Evolutionary conservation across 805 yeast genomes (phyloP).

Genomic region (Ogataea nonfermentans): DNA sequence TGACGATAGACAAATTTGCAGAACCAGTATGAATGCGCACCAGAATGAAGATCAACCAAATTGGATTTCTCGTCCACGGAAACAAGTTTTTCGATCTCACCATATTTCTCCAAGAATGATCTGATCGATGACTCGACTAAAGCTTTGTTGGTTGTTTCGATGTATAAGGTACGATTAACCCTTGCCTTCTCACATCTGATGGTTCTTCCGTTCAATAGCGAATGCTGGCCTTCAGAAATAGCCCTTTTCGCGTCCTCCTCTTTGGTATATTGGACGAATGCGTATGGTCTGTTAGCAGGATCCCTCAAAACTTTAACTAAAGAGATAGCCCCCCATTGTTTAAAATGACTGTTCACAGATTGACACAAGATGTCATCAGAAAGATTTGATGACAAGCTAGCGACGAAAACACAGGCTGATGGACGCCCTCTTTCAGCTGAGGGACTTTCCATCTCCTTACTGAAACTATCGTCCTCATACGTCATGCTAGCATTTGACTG

Average conservation of each 20-base stretch:
- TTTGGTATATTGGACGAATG: slow-evolving; percentile 80
- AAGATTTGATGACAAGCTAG: slow-evolving; percentile 66
- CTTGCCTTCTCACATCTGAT: slow-evolving; percentile 89
- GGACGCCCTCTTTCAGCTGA: slow-evolving; percentile 56
- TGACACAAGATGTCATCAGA: slow-evolving; percentile 70
- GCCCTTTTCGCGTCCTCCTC: slow-evolving; percentile 72
- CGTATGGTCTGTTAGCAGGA: slow-evolving; percentile 81
- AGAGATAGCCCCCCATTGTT: slow-evolving; percentile 66
- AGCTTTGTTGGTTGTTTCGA: slow-evolving; percentile 38
- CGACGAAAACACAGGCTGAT: slow-evolving; percentile 85
- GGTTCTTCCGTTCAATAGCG: slow-evolving; percentile 66
- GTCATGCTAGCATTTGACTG: slow-evolving; percentile 10
- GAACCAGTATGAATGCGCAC: slow-evolving; percentile 51
- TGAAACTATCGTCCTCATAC: slow-evolving; percentile 21
- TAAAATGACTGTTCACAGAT: slow-evolving; percentile 68
- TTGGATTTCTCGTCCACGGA: slow-evolving; percentile 38
- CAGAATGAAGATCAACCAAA: slow-evolving; percentile 18
- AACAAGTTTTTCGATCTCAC: slow-evolving; percentile 71
- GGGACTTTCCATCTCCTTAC: slow-evolving; percentile 16
- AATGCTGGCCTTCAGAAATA: slow-evolving; percentile 63
- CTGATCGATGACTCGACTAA: slow-evolving; percentile 34
- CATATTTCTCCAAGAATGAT: slow-evolving; percentile 49
- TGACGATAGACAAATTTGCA: slow-evolving; percentile 77
- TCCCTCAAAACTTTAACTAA: slow-evolving; percentile 83
- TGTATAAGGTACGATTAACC: slow-evolving; percentile 80